Evolutionary conservation across 176 grass and related monocot species (phyloP).

Genomic region (Oryza australiensis): DNA sequence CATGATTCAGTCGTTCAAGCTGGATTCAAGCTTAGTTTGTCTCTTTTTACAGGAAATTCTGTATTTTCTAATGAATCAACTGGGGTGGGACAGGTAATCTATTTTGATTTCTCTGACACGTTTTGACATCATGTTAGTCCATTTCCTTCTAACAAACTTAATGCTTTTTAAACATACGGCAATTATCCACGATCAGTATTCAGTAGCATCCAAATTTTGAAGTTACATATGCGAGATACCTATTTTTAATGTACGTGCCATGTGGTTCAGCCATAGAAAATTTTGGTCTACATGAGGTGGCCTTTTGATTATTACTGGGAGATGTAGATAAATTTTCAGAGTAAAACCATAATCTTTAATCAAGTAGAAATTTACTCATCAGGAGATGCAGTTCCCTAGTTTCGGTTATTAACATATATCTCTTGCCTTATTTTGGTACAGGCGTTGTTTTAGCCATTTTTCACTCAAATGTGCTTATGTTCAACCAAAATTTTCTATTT

Average conservation of each 20-base stretch:
- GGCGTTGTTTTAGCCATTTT: constrained; percentile 16
- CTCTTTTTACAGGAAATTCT: constrained; percentile 47
- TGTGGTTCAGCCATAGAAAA: background rate
- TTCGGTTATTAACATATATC: constrained; percentile 14
- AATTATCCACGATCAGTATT: background rate
- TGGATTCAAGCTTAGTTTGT: background rate
- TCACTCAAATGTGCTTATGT: background rate
- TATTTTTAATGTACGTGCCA: background rate
- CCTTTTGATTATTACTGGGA: constrained; percentile 1
- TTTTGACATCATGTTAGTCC: constrained; percentile 1
- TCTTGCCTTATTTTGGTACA: background rate
- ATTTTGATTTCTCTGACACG: background rate
- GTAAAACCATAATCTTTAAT: background rate
- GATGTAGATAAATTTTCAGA: constrained; percentile 6
- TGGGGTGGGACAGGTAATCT: constrained; percentile 39
- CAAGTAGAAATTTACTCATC: background rate
- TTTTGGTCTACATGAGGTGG: constrained; percentile 3
- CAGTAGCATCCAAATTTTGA: constrained; percentile 15
- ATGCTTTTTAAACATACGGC: background rate
- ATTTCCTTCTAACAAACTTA: background rate
- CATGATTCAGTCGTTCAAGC: constrained; percentile 3
- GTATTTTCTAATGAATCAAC: constrained; percentile 37
- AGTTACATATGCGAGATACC: background rate
- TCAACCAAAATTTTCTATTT: background rate
- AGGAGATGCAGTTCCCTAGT: background rate